Conservation (phyloP, 345 rosid species). For the Eucalyptus microcorys region DNA sequence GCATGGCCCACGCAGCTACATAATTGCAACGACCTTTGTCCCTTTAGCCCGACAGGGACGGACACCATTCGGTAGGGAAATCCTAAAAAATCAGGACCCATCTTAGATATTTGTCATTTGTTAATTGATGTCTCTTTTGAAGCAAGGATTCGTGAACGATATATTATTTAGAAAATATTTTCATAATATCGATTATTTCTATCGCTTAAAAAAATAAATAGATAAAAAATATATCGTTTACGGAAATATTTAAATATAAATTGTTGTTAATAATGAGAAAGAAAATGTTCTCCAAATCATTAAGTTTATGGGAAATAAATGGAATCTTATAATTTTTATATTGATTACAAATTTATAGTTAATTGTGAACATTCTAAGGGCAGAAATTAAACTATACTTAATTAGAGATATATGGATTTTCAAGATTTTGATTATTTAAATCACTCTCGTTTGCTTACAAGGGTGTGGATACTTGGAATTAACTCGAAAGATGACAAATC, state of each 20-base stretch:
- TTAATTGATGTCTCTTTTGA: background rate
- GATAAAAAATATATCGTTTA: fast-evolving
- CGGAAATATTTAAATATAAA: background rate
- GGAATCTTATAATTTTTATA: background rate
- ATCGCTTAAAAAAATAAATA: fast-evolving
- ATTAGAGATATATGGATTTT: background rate
- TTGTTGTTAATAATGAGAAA: fast-evolving
- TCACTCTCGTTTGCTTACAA: background rate
- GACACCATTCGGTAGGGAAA: background rate
- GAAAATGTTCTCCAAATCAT: background rate
- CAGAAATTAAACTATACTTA: background rate
- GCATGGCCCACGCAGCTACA: background rate
- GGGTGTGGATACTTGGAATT: background rate
- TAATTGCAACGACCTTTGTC: background rate
- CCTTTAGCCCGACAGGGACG: background rate
- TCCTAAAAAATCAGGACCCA: background rate
- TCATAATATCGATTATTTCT: fast-evolving
- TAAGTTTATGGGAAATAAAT: background rate
- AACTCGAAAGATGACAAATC: background rate
- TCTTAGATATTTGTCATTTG: background rate
- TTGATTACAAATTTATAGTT: background rate
- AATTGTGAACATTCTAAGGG: background rate
- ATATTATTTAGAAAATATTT: background rate
- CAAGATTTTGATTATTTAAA: background rate
- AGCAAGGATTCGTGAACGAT: background rate